Evolutionary conservation across 352 stramenopile species (phyloP), one percentile per base, ranked within the genome.

Genomic region (Phytophthora sp.): DNA sequence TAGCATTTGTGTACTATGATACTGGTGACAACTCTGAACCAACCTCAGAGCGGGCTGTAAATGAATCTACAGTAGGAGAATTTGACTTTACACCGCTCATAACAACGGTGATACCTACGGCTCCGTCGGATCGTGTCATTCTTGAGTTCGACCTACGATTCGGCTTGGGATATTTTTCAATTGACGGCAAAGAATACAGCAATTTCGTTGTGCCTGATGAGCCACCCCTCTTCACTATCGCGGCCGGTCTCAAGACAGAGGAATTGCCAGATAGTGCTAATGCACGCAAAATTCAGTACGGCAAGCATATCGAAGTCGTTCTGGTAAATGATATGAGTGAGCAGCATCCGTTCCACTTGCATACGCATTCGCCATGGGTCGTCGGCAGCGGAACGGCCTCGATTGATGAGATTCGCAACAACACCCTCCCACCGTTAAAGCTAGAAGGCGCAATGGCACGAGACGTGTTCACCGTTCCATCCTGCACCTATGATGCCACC

Each of bases 331-430:
- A 56, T 8, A 69, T 60, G 50, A 56, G 62, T 5, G 70, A 66
- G n/a, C 54, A 79, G 28, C 70, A 79, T 27, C 70, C 70, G 20
- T 76, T 76, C 28, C 66, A 79, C 51, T 21, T 79, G 48, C 66
- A 74, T 42, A 53, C 52, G 0, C 61, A 76, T 8, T 9, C 62
- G 3, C 62, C 57, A 0, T 72, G 50, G 52, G 61, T 72, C 11
- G 27, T 79, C 1, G 60, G 39, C 3, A 67, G 39, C 8, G 66
- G 66, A 0, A 23, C 49, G 3, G 62, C 54, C 0, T 54, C 61
- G 2, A 7, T 54, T 11, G 30, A 66, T 1, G 41, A 58, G 1
- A 66, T 66, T 27, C 48, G 27, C 2, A 62, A 51, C 12, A 26
- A 56, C 8, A 32, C 18, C 2, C 41, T 26, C 20, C 37, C 7